Percentiles rank a stretch among this genome's conserved stretches.
Conservation (phyloP, 805 yeast species). For the Teunomyces gatunensis region DNA sequence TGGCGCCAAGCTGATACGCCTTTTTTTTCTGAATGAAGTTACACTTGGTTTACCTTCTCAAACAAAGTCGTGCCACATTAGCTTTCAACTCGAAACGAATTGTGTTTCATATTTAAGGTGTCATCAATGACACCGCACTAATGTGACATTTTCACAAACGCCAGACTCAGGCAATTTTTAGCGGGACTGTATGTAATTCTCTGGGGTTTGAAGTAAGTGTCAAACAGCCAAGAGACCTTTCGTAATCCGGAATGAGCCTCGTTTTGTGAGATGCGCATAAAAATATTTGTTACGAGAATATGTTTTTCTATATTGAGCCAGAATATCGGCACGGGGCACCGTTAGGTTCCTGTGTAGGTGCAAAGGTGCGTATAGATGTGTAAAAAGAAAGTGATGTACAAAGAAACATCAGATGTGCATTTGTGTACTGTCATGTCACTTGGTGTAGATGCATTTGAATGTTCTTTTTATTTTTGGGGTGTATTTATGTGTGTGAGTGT, state of each 20-base stretch:
- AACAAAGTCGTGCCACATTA: not conserved
- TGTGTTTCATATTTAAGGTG: not conserved
- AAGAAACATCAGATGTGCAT: not conserved
- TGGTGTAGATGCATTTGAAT: not conserved
- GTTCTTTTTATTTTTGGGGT: not conserved
- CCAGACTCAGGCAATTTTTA: not conserved
- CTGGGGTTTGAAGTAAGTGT: slow-evolving; percentile 2
- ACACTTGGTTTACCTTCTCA: not conserved
- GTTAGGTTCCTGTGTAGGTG: not conserved
- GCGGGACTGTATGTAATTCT: not conserved
- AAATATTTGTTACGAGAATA: not conserved
- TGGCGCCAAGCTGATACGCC: not conserved
- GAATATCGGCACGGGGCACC: not conserved
- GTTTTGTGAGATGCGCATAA: slow-evolving; percentile 2
- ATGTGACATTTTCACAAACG: not conserved
- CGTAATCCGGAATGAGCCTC: slow-evolving; percentile 3
- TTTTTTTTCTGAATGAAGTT: not conserved
- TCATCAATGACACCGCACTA: not conserved
- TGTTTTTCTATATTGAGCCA: not conserved
- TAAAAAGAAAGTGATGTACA: not conserved
- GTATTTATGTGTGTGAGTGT: too few species aligned
- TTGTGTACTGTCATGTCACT: too few species aligned
- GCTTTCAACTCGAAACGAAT: not conserved
- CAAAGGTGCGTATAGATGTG: not conserved
- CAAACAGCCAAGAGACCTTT: slow-evolving; percentile 4